These are phyloP conservation scores for Pseudopyrenochaeta lycopersici DNA, from an alignment of 2,329 filamentous ascomycete species.

Conservation along the genomic window DNA sequence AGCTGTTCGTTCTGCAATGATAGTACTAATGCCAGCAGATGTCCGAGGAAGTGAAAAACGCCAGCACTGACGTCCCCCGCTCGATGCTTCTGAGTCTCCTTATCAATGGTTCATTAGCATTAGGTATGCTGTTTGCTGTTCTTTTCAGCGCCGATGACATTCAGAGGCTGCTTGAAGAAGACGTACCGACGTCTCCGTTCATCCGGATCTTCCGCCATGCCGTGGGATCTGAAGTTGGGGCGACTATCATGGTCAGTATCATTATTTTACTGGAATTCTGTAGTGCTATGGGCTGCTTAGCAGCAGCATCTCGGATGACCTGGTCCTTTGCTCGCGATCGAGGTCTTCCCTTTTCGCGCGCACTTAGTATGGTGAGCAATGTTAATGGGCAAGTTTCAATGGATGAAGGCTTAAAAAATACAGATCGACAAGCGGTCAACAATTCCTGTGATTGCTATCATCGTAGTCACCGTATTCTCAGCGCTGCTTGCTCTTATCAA, in stretches of 20 bases:
- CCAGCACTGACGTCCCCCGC: slow-evolving; percentile 47
- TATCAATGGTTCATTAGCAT: slow-evolving; percentile 53
- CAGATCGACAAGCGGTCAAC: slow-evolving; percentile 47
- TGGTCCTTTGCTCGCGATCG: slow-evolving; percentile 56
- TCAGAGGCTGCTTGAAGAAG: slow-evolving; percentile 22
- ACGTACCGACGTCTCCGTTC: slow-evolving; percentile 51
- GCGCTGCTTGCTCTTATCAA: slow-evolving; percentile 61
- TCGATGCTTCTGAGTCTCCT: slow-evolving; percentile 55
- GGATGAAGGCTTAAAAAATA: slow-evolving; percentile 8
- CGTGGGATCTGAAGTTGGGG: slow-evolving; percentile 47
- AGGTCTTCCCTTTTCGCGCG: slow-evolving; percentile 51
- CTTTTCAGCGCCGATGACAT: slow-evolving; percentile 51
- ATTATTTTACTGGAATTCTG: slow-evolving; percentile 53
- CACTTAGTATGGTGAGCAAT: slow-evolving; percentile 38
- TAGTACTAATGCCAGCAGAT: slow-evolving; percentile 33
- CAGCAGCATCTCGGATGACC: slow-evolving; percentile 54
- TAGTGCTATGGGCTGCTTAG: slow-evolving; percentile 52
- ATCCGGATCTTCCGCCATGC: slow-evolving; percentile 59
- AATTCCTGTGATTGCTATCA: slow-evolving; percentile 58
- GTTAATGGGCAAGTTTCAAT: not conserved
- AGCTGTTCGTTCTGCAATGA: too few species aligned
- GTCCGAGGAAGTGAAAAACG: slow-evolving; percentile 51
- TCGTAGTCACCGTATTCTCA: slow-evolving; percentile 55
- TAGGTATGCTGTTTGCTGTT: slow-evolving; percentile 54
- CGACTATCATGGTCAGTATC: slow-evolving; percentile 59